phyloP scores from a whole-genome alignment of 352 stramenopile genomes.

The Thalassiosira mediterranea region DNA sequence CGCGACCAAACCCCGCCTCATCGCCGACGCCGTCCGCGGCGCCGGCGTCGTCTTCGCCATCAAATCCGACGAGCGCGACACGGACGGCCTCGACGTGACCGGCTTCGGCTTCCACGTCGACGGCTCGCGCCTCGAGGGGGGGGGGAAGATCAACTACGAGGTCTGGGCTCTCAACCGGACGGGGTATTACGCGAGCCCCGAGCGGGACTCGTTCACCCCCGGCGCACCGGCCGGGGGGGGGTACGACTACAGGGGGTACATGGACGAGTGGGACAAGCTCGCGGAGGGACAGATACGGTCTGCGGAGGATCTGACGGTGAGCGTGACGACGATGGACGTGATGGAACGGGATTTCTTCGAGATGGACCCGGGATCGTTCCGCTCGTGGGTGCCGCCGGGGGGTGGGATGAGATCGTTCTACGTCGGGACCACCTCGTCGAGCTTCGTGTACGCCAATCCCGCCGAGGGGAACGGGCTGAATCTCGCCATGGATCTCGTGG shows the following conservation, averaged over 20 bases:
- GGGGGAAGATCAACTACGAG: conserved; percentile 10
- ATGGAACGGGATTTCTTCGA: conserved; percentile 12
- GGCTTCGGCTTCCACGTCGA: neutral
- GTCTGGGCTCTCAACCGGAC: conserved; percentile 29
- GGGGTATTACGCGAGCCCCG: conserved; percentile 34
- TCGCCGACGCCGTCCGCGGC: neutral
- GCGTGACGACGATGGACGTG: neutral
- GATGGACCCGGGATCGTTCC: conserved; percentile 21
- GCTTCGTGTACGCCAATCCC: conserved; percentile 8
- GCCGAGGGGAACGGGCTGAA: neutral
- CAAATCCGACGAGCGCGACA: neutral
- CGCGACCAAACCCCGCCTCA: neutral
- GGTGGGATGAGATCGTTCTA: conserved; percentile 44
- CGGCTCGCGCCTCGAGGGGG: neutral
- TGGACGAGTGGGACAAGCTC: conserved; percentile 15
- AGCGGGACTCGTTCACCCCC: neutral
- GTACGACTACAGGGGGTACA: conserved; percentile 39
- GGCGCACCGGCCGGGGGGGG: neutral
- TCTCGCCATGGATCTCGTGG: neutral
- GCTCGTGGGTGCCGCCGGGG: conserved; percentile 11
- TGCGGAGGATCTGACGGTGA: neutral
- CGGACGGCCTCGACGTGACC: conserved; percentile 1
- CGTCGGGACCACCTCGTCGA: conserved; percentile 1
- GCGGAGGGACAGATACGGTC: conserved; percentile 1
- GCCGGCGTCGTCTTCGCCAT: conserved; percentile 7